Base-by-base conservation (phyloP, 331 rosid genomes). In the Spiraea crenata region DNA sequence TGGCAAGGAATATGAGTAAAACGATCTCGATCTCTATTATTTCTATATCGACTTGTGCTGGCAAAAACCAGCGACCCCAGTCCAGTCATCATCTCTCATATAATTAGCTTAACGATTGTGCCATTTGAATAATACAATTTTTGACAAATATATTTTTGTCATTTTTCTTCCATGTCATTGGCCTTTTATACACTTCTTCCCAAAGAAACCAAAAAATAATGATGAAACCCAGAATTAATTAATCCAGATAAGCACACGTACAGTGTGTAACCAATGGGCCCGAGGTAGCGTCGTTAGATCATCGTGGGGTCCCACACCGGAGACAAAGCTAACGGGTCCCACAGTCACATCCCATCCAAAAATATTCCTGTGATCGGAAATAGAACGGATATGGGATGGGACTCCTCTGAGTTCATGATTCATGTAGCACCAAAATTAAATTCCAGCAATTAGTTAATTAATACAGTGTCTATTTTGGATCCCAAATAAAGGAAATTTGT, bases 101-200 rank as follows among this genome's bases (percentile, higher is more conserved):
- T 71, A 69, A 78, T 76, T 65, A 63, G 31, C 73, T 46, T 65
- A 25, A 76, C 74, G 76, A 82, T 86, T 75, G 49, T 83, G 2
- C 31, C 51, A 74, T 77, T 76, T 82, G 75, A 63, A 84, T 69
- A 60, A 65, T 73, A 60, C 85, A 74, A 31, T 74, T 47, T 47
- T 55, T 71, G 95, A 84, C 89, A 86, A 82, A 90, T 62, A 71
- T 76, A 63, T 42, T 15, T 75, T 84, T 90, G 93, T 87, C 89
- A 79, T 76, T 73, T 67, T 77, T 60, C 50, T 40, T 74, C 42
- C 82, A 82, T 82, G 84, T 90, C 81, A 86, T 81, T 84, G 83
- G 74, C 40, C 49, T 56, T 74, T 17, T 45, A 40, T 17, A 69
- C 64, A 76, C 72, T 62, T 57, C 75, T 65, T 77, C 67, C 56